Evolutionary conservation across 2,329 filamentous ascomycete species (phyloP), one percentile per base, ranked within the genome.

Genomic region (Exophiala oligosperma): DNA sequence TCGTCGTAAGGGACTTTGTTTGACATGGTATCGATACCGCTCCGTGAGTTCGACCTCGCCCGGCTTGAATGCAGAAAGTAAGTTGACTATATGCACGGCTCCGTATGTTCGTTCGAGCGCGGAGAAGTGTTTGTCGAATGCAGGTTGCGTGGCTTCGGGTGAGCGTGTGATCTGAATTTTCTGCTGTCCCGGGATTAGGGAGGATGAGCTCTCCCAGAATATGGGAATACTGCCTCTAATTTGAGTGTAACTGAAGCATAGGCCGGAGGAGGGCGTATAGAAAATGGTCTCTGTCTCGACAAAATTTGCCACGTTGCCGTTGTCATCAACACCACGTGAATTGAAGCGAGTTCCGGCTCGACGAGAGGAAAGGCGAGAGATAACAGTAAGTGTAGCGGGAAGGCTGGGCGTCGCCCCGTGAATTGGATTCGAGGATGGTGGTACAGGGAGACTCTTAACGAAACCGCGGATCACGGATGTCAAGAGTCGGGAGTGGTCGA

Each of bases 211-310:
- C 72, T 99, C 94, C 94, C 94, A 99, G 72, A 99, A 99, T 2
- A 97, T 82, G 0, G 94, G 94, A 6, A 99, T 91, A 5, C 92
- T 97, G 38, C 94, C 94, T 67, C 94, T 85, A 26, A 95, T 85
- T 74, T 99, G 94, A 1, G 88, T 91, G 73, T 97, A 99, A 0
- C 94, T 97, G 71, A 97, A 97, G 55, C 91, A 85, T 5, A 91
- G 84, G 0, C 79, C 80, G 0, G 85, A 84, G 1, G 85, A 84
- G 0, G 90, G 89, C 66, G 88, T 88, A 88, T 90, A 96, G 70
- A 95, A 92, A 41, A 93, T 86, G 0, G 92, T 96, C 75, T 99
- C 94, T 0, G 92, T 94, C 74, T 99, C 94, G n/a, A 97, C 94
- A 74, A 96, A 99, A 73, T 99, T 99, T 60, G 94, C 92, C 28